Conservation (phyloP, 768 basidiomycete species). For the Candolleomyces efflorescens region DNA sequence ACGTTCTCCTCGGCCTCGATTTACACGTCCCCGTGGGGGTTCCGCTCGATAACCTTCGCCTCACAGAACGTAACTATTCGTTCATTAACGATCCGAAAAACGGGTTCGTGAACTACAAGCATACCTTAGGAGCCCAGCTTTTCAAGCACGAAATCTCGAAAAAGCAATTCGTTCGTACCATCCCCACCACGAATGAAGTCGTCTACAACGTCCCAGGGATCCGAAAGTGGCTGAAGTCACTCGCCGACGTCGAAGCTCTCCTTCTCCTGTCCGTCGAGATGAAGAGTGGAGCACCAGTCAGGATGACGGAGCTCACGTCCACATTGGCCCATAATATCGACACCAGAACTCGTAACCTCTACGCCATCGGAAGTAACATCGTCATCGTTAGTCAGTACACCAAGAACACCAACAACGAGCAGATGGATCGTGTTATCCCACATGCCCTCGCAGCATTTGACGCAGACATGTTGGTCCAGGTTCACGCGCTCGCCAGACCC, state of each 20-base stretch:
- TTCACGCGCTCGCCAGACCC: conserved; percentile 3
- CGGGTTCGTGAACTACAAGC: not conserved
- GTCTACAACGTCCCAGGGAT: not conserved
- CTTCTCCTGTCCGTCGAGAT: not conserved
- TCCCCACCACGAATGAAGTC: not conserved
- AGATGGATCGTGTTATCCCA: not conserved
- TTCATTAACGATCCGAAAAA: not conserved
- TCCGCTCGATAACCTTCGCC: not conserved
- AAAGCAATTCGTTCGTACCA: not conserved
- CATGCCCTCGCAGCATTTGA: not conserved
- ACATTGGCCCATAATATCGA: not conserved
- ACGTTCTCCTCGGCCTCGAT: not conserved
- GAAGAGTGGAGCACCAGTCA: not conserved
- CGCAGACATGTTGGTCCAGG: not conserved
- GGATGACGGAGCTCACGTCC: not conserved
- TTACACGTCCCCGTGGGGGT: not conserved
- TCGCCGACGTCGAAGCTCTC: not conserved
- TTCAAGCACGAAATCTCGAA: too few relatives aligned
- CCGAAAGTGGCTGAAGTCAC: not conserved
- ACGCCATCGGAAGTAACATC: not conserved
- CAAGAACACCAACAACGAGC: not conserved
- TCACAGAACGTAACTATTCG: not conserved
- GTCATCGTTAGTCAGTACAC: conserved; percentile 1
- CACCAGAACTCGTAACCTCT: not conserved
- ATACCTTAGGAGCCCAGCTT: too few relatives aligned